These are phyloP conservation scores for Penicillium manginii DNA, from an alignment of 495 filamentous ascomycete species.

Conservation along the genomic window DNA sequence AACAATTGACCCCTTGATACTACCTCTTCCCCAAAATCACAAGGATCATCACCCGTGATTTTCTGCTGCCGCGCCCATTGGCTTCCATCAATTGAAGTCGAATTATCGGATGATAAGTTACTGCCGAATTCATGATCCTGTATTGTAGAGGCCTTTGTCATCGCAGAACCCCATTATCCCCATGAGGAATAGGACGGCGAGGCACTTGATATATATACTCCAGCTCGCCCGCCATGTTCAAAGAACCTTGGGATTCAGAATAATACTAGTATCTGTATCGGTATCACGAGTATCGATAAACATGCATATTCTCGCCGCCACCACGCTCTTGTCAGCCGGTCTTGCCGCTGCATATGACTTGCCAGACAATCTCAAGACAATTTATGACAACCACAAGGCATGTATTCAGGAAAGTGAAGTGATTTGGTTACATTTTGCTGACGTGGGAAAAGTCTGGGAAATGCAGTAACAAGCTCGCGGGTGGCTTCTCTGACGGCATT, in stretches of 20 bases:
- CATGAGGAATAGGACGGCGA: conserved; percentile 1
- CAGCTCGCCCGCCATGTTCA: background rate
- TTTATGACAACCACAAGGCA: conserved; percentile 36
- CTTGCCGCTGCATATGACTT: conserved; percentile 27
- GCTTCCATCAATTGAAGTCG: background rate
- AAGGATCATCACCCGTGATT: background rate
- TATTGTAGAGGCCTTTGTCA: background rate
- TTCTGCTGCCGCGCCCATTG: background rate
- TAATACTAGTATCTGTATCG: too few species aligned
- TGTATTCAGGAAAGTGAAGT: background rate
- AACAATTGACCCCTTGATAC: background rate
- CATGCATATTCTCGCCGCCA: conserved; percentile 9
- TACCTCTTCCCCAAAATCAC: background rate
- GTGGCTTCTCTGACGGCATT: conserved; percentile 31
- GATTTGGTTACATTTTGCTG: background rate
- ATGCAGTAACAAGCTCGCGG: conserved; percentile 28
- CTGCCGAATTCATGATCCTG: background rate
- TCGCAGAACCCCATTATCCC: background rate
- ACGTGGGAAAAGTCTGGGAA: conserved; percentile 17
- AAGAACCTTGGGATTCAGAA: too few species aligned
- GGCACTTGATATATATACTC: conserved; percentile 1
- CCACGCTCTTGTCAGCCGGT: background rate
- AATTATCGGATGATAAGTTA: background rate
- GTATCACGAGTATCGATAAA: background rate
- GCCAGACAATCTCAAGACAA: conserved; percentile 32